Conservation (phyloP, 768 basidiomycete genomes). For the Russula griseocarnosa region DNA sequence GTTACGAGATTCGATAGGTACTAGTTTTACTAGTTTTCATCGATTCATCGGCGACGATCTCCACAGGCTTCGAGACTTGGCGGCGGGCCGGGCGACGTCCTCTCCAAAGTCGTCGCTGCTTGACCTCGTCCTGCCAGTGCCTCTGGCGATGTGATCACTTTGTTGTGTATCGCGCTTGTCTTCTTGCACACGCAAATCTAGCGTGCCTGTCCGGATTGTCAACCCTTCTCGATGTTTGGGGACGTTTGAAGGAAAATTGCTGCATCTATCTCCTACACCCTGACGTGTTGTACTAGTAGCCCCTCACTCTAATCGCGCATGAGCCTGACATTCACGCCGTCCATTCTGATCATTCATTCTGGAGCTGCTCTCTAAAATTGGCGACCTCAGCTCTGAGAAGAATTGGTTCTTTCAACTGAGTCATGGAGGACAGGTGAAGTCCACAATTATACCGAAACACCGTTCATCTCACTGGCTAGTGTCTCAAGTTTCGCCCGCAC, state of each 20-base stretch:
- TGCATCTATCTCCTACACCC: conserved; percentile 59
- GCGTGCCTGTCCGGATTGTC: neutral
- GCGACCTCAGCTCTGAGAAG: conserved; percentile 51
- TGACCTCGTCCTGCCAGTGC: neutral
- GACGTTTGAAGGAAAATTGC: conserved; percentile 49
- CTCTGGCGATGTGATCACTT: conserved; percentile 82
- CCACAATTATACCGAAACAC: conserved; percentile 78
- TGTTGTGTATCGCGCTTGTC: conserved; percentile 55
- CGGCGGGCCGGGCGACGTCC: too few relatives aligned
- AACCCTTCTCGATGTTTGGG: conserved; percentile 52
- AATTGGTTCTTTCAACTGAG: conserved; percentile 52
- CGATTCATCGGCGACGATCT: too few relatives aligned
- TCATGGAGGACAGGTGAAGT: conserved; percentile 39
- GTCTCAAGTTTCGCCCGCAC: conserved; percentile 60
- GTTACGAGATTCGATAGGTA: too few relatives aligned
- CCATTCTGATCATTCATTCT: conserved; percentile 48
- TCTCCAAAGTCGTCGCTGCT: neutral
- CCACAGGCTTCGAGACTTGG: too few relatives aligned
- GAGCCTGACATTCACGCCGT: conserved; percentile 55
- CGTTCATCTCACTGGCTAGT: conserved; percentile 72
- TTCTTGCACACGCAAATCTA: neutral
- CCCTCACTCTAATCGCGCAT: conserved; percentile 62
- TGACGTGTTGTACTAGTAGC: conserved; percentile 49
- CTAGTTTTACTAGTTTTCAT: too few relatives aligned
- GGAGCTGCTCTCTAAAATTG: conserved; percentile 45